These are phyloP conservation scores for Candida xyloterini DNA, from an alignment of 805 yeast species.

Conservation along the genomic window DNA sequence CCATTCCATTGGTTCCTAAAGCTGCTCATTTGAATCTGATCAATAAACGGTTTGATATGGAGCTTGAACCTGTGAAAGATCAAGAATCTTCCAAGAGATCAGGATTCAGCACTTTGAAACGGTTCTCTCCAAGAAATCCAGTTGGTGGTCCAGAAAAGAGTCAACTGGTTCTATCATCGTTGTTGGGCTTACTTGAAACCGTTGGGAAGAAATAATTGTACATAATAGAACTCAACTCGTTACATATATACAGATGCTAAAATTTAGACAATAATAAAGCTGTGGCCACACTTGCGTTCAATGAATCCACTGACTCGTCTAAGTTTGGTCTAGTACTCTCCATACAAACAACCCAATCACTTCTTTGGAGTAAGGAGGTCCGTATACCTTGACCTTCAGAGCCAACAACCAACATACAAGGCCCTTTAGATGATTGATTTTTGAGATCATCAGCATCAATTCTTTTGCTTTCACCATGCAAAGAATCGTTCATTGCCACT, in stretches of 20 bases:
- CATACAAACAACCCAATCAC: constrained; percentile 50
- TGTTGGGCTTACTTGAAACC: constrained; percentile 23
- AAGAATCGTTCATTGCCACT: constrained; percentile 35
- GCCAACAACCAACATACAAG: constrained; percentile 73
- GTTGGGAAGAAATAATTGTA: constrained; percentile 15
- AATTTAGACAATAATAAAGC: constrained; percentile 53
- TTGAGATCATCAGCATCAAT: constrained; percentile 43
- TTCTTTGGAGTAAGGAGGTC: constrained; percentile 54
- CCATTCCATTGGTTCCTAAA: constrained; percentile 28
- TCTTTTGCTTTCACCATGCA: constrained; percentile 25
- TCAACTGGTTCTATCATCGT: constrained; percentile 21
- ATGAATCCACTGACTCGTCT: constrained; percentile 58
- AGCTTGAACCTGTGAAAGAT: constrained; percentile 25
- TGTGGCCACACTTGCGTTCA: constrained; percentile 89
- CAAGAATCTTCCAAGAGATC: constrained; percentile 6
- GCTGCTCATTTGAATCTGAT: constrained; percentile 25
- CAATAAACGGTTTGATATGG: constrained; percentile 22
- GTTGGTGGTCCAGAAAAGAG: constrained; percentile 22
- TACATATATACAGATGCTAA: constrained; percentile 2
- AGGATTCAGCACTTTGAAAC: constrained; percentile 16
- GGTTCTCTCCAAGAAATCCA: constrained; percentile 21
- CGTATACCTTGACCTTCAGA: constrained; percentile 85
- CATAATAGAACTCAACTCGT: constrained; percentile 1
- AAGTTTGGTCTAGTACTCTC: constrained; percentile 25
- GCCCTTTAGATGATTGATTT: constrained; percentile 44